Evolutionary conservation across 2,329 filamentous ascomycete genomes (phyloP), one percentile per base, ranked within the genome.

Genomic region (Fusarium sororula): DNA sequence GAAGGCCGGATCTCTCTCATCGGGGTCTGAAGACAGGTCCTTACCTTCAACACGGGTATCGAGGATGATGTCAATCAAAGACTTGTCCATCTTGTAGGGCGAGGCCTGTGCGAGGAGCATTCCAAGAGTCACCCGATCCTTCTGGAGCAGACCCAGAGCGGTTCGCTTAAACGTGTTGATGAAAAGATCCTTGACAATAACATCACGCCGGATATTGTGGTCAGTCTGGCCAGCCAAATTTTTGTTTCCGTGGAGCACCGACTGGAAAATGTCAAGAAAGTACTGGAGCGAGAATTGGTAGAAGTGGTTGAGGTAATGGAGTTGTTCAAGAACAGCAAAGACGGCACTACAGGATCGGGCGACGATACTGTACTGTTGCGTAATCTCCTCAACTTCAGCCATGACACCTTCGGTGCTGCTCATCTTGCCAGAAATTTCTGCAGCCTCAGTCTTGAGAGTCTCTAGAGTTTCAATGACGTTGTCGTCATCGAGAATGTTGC

Each of bases 211-310:
- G 20, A 87, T 87, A 75, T 94, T 91, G 83, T 97, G 90, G 73
- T 96, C 92, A 38, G 89, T 91, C 82, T 93, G 91, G 67, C 86
- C 88, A 26, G 89, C 88, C 58, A 96, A 87, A 68, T 90, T 91
- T 79, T 92, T 91, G 82, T 97, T 97, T 66, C 90, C 89, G 76
- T 93, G 93, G 44, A 99, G 88, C 13, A 99, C 96, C 11, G 93
- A 91, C 81, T 97, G 94, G 89, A 99, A 99, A 77, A 99, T 99
- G 81, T 98, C 94, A 63, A 98, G 90, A 85, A 99, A 99, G 84
- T 98, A 99, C 83, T 98, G 95, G 68, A 99, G 88, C 42, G 96
- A 99, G 87, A 99, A 99, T 82, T 98, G 97, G 83, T 99, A 99
- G 85, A 98, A 98, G 86, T 98, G 96, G 82, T 99, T 98, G 82